phyloP scores from a whole-genome alignment of 495 filamentous ascomycete genomes.

The Daldinia loculata region DNA sequence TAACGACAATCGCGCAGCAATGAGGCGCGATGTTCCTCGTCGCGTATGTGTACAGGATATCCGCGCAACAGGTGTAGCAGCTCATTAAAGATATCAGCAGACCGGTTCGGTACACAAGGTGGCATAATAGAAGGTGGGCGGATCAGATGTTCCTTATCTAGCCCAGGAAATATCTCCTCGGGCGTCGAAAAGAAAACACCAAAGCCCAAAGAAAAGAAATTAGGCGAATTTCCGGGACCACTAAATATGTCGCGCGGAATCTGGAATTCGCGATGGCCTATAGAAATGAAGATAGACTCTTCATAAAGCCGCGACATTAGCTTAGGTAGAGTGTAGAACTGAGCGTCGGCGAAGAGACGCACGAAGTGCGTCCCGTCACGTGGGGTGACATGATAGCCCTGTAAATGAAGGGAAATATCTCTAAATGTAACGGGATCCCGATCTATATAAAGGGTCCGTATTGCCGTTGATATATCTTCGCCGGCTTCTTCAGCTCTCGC shows the following conservation, averaged over 20 bases:
- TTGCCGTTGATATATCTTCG: constrained; percentile 56
- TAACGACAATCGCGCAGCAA: constrained; percentile 90
- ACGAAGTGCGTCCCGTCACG: constrained; percentile 86
- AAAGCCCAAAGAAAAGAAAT: constrained; percentile 96
- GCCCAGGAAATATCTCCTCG: constrained; percentile 83
- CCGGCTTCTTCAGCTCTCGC: constrained; percentile 65
- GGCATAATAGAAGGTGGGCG: constrained; percentile 88
- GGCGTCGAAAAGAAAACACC: constrained; percentile 86
- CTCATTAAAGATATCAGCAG: constrained; percentile 80
- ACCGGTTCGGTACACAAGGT: constrained; percentile 80
- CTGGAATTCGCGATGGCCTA: constrained; percentile 85
- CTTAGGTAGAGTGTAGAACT: constrained; percentile 93
- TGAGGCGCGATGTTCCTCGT: constrained; percentile 78
- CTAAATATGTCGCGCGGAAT: constrained; percentile 90
- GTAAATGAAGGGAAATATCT: constrained; percentile 89
- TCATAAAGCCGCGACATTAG: constrained; percentile 94
- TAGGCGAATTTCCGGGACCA: constrained; percentile 84
- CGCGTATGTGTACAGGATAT: constrained; percentile 82
- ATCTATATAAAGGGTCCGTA: constrained; percentile 89
- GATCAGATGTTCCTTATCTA: constrained; percentile 80
- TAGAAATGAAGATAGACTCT: constrained; percentile 88
- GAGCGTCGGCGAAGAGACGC: constrained; percentile 91
- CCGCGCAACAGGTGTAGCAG: constrained; percentile 85
- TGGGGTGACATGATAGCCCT: constrained; percentile 92
- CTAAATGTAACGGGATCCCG: constrained; percentile 89